Conservation (phyloP, 331 rosid genomes). For the Phaseolus coccineus region DNA sequence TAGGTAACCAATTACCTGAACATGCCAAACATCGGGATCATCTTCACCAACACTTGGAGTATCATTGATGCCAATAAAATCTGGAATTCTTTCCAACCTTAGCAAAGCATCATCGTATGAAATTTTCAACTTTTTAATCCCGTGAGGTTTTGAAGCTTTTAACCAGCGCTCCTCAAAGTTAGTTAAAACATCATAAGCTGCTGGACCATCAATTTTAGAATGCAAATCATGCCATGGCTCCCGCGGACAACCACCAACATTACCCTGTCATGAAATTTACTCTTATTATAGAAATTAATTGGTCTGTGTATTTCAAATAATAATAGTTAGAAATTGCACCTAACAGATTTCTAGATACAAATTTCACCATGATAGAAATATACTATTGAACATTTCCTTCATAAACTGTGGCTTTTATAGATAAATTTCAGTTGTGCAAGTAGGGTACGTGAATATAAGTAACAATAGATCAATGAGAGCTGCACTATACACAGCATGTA, state of each 20-base stretch:
- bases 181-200: constrained; percentile 92
- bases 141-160: constrained; percentile 85
- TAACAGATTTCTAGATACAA: constrained; percentile 1
- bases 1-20: constrained; percentile 65
- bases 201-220: constrained; percentile 91
- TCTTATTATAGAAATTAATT: constrained; percentile 37
- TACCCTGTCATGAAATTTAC: constrained; percentile 65
- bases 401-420: background rate
- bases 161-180: constrained; percentile 97
- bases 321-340: constrained; percentile 21
- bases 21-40: constrained; percentile 95
- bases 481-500: constrained; percentile 13
- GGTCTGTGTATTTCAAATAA: constrained; percentile 11
- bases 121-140: constrained; percentile 76
- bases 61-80: constrained; percentile 72
- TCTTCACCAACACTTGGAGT: constrained; percentile 55
- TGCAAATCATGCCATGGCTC: constrained; percentile 99
- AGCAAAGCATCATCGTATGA: constrained; percentile 83
- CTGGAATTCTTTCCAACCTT: constrained; percentile 85
- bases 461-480: constrained; percentile 4
- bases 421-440: background rate
- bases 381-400: background rate
- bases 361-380: constrained; percentile 40
- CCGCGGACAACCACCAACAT: constrained; percentile 83
- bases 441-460: constrained; percentile 1